Percentiles rank a stretch among this genome's conserved stretches.
Evolutionary conservation across 1,284 basidiomycete species (phyloP).

Genomic region (Ceratobasidium sp.): DNA sequence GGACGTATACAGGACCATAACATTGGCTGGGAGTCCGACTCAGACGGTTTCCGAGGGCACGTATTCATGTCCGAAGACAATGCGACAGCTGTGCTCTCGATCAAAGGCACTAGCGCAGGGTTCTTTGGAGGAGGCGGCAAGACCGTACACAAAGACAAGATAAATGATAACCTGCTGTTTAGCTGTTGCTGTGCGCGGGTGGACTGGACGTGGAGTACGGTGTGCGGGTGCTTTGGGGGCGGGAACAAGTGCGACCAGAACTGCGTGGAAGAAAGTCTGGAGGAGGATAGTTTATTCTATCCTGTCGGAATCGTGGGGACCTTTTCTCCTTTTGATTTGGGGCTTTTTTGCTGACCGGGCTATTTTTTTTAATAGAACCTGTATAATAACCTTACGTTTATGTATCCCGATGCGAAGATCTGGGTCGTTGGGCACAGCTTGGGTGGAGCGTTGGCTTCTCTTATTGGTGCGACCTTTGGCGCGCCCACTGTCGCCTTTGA

Average conservation of each 20-base stretch:
- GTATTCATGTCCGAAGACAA: conserved; percentile 84
- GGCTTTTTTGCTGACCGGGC: conserved; percentile 52
- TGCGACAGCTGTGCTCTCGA: conserved; percentile 84
- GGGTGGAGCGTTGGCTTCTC: conserved; percentile 86
- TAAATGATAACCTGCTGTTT: conserved; percentile 97
- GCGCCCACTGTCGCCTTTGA: conserved; percentile 90
- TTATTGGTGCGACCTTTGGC: conserved; percentile 92
- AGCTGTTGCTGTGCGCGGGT: conserved; percentile 96
- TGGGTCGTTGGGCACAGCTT: conserved; percentile 75
- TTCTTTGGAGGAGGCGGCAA: conserved; percentile 84
- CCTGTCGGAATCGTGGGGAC: conserved; percentile 75
- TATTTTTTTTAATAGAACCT: conserved; percentile 68
- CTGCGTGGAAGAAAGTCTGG: conserved; percentile 83
- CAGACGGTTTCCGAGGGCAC: conserved; percentile 91
- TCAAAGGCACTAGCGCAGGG: conserved; percentile 93
- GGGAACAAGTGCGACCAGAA: conserved; percentile 84
- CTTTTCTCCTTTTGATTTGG: conserved; percentile 2
- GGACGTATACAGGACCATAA: conserved; percentile 64
- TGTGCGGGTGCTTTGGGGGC: conserved; percentile 85
- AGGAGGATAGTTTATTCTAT: conserved; percentile 90
- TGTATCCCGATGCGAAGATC: conserved; percentile 92
- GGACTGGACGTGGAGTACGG: conserved; percentile 94
- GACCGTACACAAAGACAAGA: conserved; percentile 90
- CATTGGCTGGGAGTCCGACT: conserved; percentile 91
- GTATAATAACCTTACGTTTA: conserved; percentile 92